Percentiles rank a stretch among this genome's conserved stretches.
Evolutionary conservation across 1,284 basidiomycete species (phyloP).

Genomic region (Cryptococcus depauperatus): DNA sequence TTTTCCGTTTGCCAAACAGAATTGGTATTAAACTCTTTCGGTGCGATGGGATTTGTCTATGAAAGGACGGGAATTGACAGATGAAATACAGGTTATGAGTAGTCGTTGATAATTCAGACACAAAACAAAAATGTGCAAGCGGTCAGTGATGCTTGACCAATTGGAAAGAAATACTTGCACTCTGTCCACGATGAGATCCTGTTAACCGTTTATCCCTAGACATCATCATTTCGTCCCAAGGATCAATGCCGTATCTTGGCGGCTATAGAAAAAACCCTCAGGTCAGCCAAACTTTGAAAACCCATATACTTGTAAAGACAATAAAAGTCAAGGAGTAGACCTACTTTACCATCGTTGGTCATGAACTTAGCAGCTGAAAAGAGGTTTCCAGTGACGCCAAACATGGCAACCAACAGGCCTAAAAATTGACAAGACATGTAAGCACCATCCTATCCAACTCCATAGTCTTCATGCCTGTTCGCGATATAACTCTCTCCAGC

Average conservation of each 20-base stretch:
- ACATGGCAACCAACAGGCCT: slow-evolving; percentile 82
- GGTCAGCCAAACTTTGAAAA: too few relatives aligned
- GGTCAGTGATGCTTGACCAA: background rate
- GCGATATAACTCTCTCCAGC: background rate
- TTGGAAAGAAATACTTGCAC: slow-evolving; percentile 50
- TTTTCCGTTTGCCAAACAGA: slow-evolving; percentile 68
- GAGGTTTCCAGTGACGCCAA: slow-evolving; percentile 77
- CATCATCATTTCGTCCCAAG: slow-evolving; percentile 95
- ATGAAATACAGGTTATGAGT: background rate
- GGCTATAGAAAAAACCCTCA: slow-evolving; percentile 50
- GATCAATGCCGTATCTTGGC: slow-evolving; percentile 70
- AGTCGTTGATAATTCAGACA: background rate
- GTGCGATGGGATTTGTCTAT: slow-evolving; percentile 65
- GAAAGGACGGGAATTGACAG: background rate
- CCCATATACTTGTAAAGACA: too few relatives aligned
- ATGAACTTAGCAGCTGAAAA: slow-evolving; percentile 65
- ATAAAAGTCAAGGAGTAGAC: slow-evolving; percentile 28
- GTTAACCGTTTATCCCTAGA: slow-evolving; percentile 76
- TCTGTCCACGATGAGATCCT: slow-evolving; percentile 76
- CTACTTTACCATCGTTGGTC: slow-evolving; percentile 83
- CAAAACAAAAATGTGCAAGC: background rate
- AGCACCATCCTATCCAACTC: background rate
- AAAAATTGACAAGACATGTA: slow-evolving; percentile 2
- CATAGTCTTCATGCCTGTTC: background rate
- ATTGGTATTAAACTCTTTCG: slow-evolving; percentile 65